phyloP scores from a whole-genome alignment of 495 filamentous ascomycete genomes.

The Hyphodiscus hymeniophilus region DNA sequence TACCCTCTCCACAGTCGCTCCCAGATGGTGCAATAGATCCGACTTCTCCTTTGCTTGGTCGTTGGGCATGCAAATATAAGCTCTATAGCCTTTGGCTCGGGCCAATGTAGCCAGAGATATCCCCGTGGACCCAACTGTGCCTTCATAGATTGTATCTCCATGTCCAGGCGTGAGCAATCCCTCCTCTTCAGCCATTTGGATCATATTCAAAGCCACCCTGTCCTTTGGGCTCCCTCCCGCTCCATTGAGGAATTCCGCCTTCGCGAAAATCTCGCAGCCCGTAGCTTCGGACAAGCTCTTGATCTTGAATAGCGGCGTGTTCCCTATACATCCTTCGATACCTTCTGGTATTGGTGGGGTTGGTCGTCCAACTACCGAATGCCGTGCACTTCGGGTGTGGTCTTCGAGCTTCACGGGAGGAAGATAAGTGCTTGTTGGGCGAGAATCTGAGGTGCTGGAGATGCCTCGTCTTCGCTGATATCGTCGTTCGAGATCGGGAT shows the following conservation, averaged over 20 bases:
- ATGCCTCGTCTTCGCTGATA: slow-evolving; percentile 36
- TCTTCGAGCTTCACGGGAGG: slow-evolving; percentile 44
- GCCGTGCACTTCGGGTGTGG: slow-evolving; percentile 23
- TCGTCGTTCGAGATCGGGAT: slow-evolving; percentile 56
- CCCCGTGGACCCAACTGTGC: slow-evolving; percentile 88
- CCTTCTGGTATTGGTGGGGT: slow-evolving; percentile 41
- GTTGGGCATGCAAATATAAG: slow-evolving; percentile 95
- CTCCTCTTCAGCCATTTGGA: slow-evolving; percentile 69
- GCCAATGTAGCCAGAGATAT: slow-evolving; percentile 89
- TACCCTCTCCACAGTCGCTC: slow-evolving; percentile 82
- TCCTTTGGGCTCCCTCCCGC: slow-evolving; percentile 96
- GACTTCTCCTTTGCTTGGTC: slow-evolving; percentile 89
- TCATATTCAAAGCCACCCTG: slow-evolving; percentile 85
- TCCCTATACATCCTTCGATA: slow-evolving; percentile 88
- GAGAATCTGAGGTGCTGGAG: slow-evolving; percentile 4
- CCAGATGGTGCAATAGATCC: slow-evolving; percentile 78
- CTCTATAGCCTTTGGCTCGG: slow-evolving; percentile 79
- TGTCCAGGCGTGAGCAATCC: slow-evolving; percentile 70
- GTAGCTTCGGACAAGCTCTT: slow-evolving; percentile 86
- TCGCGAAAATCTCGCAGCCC: slow-evolving; percentile 85
- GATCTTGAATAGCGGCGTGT: slow-evolving; percentile 85
- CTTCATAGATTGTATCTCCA: slow-evolving; percentile 94
- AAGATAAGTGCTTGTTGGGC: slow-evolving; percentile 14
- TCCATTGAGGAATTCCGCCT: slow-evolving; percentile 94
- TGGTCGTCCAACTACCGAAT: slow-evolving; percentile 13